Conservation (phyloP, 768 basidiomycete genomes). For the Clitopilus passeckerianus region DNA sequence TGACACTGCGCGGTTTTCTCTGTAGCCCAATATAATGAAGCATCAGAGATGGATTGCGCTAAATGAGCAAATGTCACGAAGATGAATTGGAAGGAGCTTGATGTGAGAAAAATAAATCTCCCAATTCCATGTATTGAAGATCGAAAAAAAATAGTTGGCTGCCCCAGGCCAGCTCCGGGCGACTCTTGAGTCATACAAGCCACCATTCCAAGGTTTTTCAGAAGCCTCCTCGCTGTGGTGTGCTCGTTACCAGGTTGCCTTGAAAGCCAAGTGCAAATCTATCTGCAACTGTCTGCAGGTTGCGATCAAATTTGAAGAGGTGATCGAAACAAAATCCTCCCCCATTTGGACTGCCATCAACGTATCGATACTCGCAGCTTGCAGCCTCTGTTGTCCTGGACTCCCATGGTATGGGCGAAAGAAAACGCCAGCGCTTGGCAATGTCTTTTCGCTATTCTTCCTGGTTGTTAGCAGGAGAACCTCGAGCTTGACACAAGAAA, state of each 20-base stretch:
- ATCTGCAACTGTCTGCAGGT: not conserved
- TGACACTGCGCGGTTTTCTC: not conserved
- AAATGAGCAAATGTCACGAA: not conserved
- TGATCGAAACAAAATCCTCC: not conserved
- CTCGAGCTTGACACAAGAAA: not conserved
- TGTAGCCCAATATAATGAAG: not conserved
- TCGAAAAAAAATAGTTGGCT: too few relatives aligned
- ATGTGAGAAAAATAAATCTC: too few relatives aligned
- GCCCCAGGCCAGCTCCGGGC: too few relatives aligned
- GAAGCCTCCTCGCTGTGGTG: too few relatives aligned
- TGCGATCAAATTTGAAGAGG: not conserved
- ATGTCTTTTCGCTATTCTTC: not conserved
- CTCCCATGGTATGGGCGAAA: not conserved
- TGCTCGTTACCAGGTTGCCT: too few relatives aligned
- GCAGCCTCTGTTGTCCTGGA: not conserved
- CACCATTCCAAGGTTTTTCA: too few relatives aligned
- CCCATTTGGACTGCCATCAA: not conserved
- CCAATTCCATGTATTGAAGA: too few relatives aligned
- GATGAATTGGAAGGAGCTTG: not conserved
- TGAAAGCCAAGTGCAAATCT: not conserved
- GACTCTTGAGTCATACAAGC: too few relatives aligned
- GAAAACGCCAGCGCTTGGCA: not conserved
- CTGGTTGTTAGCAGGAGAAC: not conserved
- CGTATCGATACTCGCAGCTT: not conserved
- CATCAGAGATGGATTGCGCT: not conserved